Percentiles rank a stretch among this genome's conserved stretches.
Evolutionary conservation across 495 filamentous ascomycete species (phyloP).

Genomic region (Penicillium paxilli): DNA sequence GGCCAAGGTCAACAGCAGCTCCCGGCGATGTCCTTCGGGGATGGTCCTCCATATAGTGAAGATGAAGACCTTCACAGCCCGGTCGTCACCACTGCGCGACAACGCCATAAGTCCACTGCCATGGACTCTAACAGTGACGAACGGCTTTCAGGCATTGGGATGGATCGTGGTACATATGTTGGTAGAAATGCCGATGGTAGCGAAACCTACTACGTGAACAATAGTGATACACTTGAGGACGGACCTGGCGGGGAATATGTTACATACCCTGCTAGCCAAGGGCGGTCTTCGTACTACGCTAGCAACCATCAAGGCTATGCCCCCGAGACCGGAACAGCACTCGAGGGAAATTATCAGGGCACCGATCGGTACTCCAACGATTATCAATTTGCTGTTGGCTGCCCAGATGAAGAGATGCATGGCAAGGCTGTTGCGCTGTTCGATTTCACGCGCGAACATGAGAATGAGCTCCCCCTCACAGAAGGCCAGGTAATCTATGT

Average conservation of each 20-base stretch:
- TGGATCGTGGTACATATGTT: slow-evolving; percentile 64
- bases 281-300: slow-evolving; percentile 53
- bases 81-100: slow-evolving; percentile 71
- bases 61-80: slow-evolving; percentile 95
- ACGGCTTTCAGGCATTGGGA: slow-evolving; percentile 18
- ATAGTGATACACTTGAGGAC: slow-evolving; percentile 57
- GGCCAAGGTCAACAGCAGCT: slow-evolving; percentile 54
- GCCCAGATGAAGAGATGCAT: slow-evolving; percentile 96
- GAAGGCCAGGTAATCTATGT: slow-evolving; percentile 98
- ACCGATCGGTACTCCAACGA: slow-evolving; percentile 77
- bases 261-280: slow-evolving; percentile 70
- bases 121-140: slow-evolving; percentile 37
- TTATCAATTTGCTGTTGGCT: slow-evolving; percentile 93
- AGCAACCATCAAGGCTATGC: slow-evolving; percentile 59
- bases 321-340: slow-evolving; percentile 54
- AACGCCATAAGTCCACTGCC: slow-evolving; percentile 74
- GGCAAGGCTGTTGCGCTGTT: slow-evolving; percentile 95
- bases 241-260: slow-evolving; percentile 80
- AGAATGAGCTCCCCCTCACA: slow-evolving; percentile 88
- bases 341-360: slow-evolving; percentile 57
- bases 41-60: slow-evolving; percentile 95
- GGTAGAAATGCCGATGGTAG: slow-evolving; percentile 71
- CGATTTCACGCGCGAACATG: slow-evolving; percentile 91
- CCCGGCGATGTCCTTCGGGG: slow-evolving; percentile 81
- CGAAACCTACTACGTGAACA: slow-evolving; percentile 74